A percentile compares a stretch with the other conserved stretches of the same genome.
These are phyloP conservation scores for Dactylorhiza incarnata DNA, from an alignment of 106 monocot genomes.

Conservation along the genomic window DNA sequence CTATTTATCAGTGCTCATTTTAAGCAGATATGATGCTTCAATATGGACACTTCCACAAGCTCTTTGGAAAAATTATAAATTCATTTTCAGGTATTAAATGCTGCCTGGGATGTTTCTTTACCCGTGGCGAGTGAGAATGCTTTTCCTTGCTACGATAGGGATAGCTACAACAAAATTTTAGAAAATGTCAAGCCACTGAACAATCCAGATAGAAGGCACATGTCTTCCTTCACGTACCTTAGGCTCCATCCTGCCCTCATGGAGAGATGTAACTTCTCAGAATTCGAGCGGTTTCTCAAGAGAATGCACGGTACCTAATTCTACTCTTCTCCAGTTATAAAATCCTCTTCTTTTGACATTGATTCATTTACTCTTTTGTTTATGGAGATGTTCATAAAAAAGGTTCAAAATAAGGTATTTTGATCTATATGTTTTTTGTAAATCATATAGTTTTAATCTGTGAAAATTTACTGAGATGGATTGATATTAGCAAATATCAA, in stretches of 20 bases:
- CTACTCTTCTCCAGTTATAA: neutral
- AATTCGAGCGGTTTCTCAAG: constrained; percentile 86
- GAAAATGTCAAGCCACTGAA: constrained; percentile 77
- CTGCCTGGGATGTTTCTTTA: constrained; percentile 83
- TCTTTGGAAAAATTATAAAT: neutral
- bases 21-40: neutral
- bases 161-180: constrained; percentile 88
- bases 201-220: constrained; percentile 87
- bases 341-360: neutral
- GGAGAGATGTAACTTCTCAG: constrained; percentile 58
- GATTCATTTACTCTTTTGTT: neutral
- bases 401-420: no score
- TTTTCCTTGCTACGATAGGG: constrained; percentile 80
- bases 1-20: constrained; percentile 5
- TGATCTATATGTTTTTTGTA: no score
- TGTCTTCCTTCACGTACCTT: constrained; percentile 80
- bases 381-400: no score
- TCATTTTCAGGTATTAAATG: constrained; percentile 70
- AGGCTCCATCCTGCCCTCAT: constrained; percentile 69
- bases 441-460: no score
- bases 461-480: no score
- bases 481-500: no score
- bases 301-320: constrained; percentile 77
- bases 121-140: constrained; percentile 87
- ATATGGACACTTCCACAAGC: neutral